Evolutionary conservation across 2,329 filamentous ascomycete genomes (phyloP).

Genomic region (Sporothrix globosa): DNA sequence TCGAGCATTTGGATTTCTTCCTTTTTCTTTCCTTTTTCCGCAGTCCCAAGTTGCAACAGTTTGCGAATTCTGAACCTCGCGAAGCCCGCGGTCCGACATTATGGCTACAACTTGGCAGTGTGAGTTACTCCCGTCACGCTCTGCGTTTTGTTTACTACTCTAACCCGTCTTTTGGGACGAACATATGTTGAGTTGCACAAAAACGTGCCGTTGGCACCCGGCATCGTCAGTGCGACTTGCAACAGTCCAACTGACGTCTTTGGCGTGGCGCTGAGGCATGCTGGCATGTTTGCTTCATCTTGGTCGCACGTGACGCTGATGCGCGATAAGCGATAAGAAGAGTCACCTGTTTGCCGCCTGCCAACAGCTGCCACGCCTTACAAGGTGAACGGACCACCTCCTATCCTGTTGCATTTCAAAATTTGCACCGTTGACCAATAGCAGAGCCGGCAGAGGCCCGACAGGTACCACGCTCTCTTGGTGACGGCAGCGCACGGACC

Average conservation of each 20-base stretch:
- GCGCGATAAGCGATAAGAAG: not conserved
- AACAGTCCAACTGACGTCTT: not conserved
- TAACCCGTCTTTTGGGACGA: not conserved
- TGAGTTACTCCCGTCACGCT: not conserved
- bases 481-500: slow-evolving; percentile 21
- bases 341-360: not conserved
- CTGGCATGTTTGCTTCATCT: too few species aligned
- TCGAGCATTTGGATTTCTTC: too few species aligned
- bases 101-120: not conserved
- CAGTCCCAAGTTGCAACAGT: not conserved
- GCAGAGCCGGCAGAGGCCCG: slow-evolving; percentile 1
- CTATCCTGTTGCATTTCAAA: not conserved
- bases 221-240: not conserved
- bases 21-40: not conserved
- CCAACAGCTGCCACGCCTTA: slow-evolving; percentile 10
- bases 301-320: not conserved
- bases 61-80: not conserved
- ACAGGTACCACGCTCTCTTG: slow-evolving; percentile 15
- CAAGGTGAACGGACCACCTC: not conserved
- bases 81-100: not conserved
- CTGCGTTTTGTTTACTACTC: not conserved
- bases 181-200: not conserved
- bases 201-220: not conserved
- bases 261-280: not conserved
- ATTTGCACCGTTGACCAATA: not conserved